Percentiles rank a stretch among this genome's conserved stretches.
Conservation (phyloP, 805 yeast genomes). For the Kazachstania martiniae region DNA sequence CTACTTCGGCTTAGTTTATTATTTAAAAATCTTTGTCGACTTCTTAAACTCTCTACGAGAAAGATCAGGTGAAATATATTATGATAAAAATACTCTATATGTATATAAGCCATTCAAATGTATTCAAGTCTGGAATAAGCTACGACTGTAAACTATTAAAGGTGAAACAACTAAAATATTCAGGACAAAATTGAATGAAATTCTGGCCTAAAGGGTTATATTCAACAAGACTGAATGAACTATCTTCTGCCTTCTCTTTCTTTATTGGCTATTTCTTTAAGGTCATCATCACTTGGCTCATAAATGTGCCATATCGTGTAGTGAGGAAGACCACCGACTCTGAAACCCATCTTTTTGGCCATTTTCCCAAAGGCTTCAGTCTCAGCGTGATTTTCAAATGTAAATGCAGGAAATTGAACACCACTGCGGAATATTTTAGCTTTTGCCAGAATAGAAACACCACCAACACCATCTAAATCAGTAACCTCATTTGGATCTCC, state of each 20-base stretch:
- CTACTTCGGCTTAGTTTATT: too few species aligned
- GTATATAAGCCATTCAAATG: too few species aligned
- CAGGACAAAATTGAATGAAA: too few species aligned
- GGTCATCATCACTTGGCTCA: slow-evolving; percentile 81
- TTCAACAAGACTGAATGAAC: not conserved
- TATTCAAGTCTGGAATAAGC: too few species aligned
- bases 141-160: too few species aligned
- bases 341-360: slow-evolving; percentile 67
- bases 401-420: slow-evolving; percentile 92
- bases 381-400: slow-evolving; percentile 93
- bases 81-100: too few species aligned
- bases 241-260: slow-evolving; percentile 43
- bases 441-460: slow-evolving; percentile 83
- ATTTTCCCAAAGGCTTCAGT: slow-evolving; percentile 87
- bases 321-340: slow-evolving; percentile 82
- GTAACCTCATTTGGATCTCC: slow-evolving; percentile 92
- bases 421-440: slow-evolving; percentile 83
- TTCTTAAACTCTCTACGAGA: too few species aligned
- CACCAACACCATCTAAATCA: slow-evolving; percentile 95
- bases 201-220: too few species aligned
- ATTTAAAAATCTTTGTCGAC: too few species aligned
- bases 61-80: too few species aligned
- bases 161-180: too few species aligned
- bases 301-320: slow-evolving; percentile 86
- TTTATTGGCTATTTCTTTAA: slow-evolving; percentile 53